Conservation (phyloP, 2,329 filamentous ascomycete species). For the Pestalotiopsis sp. region DNA sequence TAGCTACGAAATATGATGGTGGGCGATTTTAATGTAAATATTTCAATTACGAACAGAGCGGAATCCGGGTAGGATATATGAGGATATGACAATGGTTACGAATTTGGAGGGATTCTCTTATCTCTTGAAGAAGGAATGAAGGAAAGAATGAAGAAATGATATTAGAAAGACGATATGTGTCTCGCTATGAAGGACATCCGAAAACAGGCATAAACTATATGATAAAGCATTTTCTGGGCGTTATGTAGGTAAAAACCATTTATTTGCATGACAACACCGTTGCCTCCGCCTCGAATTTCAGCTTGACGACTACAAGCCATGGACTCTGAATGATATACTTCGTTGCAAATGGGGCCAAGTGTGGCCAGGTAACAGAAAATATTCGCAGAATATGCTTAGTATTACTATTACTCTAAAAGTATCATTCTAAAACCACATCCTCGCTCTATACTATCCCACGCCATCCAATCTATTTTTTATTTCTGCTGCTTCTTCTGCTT, state of each 20-base stretch:
- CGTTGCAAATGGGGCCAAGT: no score
- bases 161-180: background rate
- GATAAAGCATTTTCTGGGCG: background rate
- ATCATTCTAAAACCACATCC: background rate
- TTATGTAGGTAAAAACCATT: slow-evolving; percentile 2
- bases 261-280: background rate
- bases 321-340: no score
- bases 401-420: background rate
- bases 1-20: no score
- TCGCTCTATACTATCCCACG: no score
- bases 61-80: background rate
- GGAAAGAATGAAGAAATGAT: background rate
- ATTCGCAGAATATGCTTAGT: background rate
- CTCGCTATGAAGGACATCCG: background rate
- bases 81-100: background rate
- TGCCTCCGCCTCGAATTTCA: no score
- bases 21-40: no score
- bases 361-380: no score
- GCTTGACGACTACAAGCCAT: no score
- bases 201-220: background rate
- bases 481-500: background rate
- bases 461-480: background rate
- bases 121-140: background rate
- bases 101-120: background rate
- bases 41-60: no score